These are phyloP conservation scores for Brassica hybrid DNA, from an alignment of 441 rosid species.

Conservation along the genomic window DNA sequence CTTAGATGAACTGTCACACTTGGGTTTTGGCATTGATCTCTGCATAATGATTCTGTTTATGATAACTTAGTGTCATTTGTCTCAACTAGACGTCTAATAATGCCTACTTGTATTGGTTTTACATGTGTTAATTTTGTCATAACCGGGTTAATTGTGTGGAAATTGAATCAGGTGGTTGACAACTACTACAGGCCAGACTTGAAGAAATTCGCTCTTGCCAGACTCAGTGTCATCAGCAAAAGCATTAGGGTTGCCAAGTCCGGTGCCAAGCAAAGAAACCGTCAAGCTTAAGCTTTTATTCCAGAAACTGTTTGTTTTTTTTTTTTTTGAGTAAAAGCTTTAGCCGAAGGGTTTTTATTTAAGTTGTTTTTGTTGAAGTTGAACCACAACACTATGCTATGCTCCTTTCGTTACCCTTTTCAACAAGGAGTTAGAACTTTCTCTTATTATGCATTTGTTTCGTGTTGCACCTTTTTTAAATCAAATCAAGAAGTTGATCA, in stretches of 20 bases:
- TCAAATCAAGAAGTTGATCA: background rate
- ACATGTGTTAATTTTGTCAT: background rate
- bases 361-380: slow-evolving; percentile 21
- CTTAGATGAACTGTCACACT: background rate
- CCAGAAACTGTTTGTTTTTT: background rate
- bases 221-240: slow-evolving; percentile 59
- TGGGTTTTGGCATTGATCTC: background rate
- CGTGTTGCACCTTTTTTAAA: background rate
- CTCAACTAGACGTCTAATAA: background rate
- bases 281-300: slow-evolving; percentile 48
- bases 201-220: slow-evolving; percentile 70
- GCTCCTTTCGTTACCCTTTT: slow-evolving; percentile 5
- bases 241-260: slow-evolving; percentile 68
- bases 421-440: slow-evolving; percentile 14
- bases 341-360: slow-evolving; percentile 22
- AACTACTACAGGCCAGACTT: slow-evolving; percentile 69
- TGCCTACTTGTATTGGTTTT: background rate
- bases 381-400: slow-evolving; percentile 22
- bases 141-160: background rate
- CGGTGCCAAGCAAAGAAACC: slow-evolving; percentile 66
- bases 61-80: background rate
- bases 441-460: slow-evolving; percentile 5
- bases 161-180: slow-evolving; percentile 51
- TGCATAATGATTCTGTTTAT: background rate
- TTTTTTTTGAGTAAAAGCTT: slow-evolving; percentile 34